Evolutionary conservation across 306 rosid species (phyloP), one percentile per base, ranked within the genome.

Genomic region (Corylus americana): DNA sequence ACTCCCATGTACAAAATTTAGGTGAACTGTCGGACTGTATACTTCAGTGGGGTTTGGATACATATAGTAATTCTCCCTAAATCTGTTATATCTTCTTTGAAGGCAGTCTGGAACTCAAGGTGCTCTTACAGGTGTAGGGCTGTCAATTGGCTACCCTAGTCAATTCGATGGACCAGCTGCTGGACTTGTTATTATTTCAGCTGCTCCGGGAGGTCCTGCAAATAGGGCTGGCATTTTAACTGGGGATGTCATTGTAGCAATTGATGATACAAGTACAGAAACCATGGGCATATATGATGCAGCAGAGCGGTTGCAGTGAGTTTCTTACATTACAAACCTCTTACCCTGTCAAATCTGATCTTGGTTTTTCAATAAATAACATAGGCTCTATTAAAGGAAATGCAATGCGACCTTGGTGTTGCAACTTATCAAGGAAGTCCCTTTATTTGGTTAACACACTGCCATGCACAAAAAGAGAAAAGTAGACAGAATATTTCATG

Each of bases 41-140:
- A 76, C 74, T 53, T 51, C 37, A 57, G 70, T 62, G 64, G 63
- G 72, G 58, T 85, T 83, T 75, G 49, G 55, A 44, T 69, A 69
- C 72, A 55, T 75, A 22, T 74, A 57, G 8, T 74, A 74, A 57
- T 59, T 59, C 18, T 80, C 78, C 80, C 89, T 79, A 75, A 77
- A 85, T 68, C 61, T 84, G 58, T 74, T 76, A 77, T 87, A 81
- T 90, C 75, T 86, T 88, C 86, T 83, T 86, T 91, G 90, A 93
- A 93, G 97, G 94, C 96, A 93, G 99, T 95, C 99, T 82, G 99
- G 99, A 88, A 89, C 98, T 79, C 90, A 81, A 88, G 98, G 96
- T 16, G 87, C 97, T 80, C 86, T 95, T 87, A 95, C 99, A 75
- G 99, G 98, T 69, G 88, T 95, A 53, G 99, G 99, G 74, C 78